Percentiles rank a stretch among this genome's conserved stretches.
phyloP scores from a whole-genome alignment of 306 rosid species.

The Abrus pulchellus region DNA sequence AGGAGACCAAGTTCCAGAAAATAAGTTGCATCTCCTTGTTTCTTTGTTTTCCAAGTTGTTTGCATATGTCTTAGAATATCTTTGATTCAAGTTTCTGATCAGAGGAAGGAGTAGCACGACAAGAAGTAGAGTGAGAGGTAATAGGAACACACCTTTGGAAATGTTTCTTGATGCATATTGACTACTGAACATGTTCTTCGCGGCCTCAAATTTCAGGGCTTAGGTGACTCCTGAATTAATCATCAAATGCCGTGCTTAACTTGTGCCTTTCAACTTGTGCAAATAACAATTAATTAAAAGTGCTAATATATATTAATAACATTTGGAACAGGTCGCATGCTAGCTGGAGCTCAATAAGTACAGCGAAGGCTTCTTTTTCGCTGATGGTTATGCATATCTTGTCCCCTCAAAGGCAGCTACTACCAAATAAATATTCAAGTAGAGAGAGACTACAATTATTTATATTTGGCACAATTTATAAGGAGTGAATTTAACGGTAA shows the following conservation, averaged over 20 bases:
- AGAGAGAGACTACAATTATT: too few species aligned
- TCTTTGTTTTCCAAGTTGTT: constrained; percentile 23
- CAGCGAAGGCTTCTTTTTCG: too few species aligned
- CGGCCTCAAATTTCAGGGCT: constrained; percentile 16
- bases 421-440: too few species aligned
- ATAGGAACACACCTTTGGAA: constrained; percentile 26
- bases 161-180: constrained; percentile 43
- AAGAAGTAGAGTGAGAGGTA: constrained; percentile 25
- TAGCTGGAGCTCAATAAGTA: too few species aligned
- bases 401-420: too few species aligned
- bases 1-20: constrained; percentile 71
- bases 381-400: too few species aligned
- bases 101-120: constrained; percentile 48
- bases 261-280: too few species aligned
- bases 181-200: constrained; percentile 8
- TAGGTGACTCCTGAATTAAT: background rate
- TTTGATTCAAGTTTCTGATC: constrained; percentile 30
- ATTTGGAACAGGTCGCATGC: too few species aligned
- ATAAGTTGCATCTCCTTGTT: constrained; percentile 57
- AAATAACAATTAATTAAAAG: too few species aligned
- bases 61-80: constrained; percentile 31
- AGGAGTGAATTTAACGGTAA: too few species aligned
- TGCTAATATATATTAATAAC: too few species aligned
- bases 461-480: too few species aligned
- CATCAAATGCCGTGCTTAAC: background rate